Conservation (phyloP, 2,329 filamentous ascomycete genomes). For the Phaeosphaeriaceae sp. region DNA sequence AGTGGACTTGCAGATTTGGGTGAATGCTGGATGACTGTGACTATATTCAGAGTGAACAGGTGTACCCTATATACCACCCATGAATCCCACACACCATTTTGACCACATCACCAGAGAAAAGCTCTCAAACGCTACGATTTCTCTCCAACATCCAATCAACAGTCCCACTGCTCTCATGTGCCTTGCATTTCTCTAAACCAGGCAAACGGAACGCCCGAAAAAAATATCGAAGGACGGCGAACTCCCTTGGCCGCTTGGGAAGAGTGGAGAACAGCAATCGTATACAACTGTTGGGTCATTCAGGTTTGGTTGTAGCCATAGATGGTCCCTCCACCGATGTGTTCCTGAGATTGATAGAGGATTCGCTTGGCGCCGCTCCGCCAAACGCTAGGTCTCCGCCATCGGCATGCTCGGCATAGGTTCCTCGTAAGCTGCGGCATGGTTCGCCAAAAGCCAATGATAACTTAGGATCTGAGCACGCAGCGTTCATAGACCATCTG, state of each 20-base stretch:
- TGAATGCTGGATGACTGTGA: constrained; percentile 12
- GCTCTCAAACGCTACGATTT: constrained; percentile 11
- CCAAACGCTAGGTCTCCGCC: constrained; percentile 21
- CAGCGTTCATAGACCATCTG: constrained; percentile 8
- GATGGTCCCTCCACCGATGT: constrained; percentile 18
- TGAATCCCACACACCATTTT: constrained; percentile 3
- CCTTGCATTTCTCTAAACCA: constrained; percentile 4
- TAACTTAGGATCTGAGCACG: constrained; percentile 11
- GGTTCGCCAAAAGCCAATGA: constrained; percentile 18
- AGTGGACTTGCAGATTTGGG: constrained; percentile 9
- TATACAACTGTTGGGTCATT: constrained; percentile 6
- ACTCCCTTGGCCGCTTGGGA: constrained; percentile 24
- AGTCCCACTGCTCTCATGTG: constrained; percentile 20
- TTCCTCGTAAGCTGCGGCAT: neutral
- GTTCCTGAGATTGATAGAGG: constrained; percentile 8
- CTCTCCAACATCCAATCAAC: constrained; percentile 17
- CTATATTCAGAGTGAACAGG: constrained; percentile 1
- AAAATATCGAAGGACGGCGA: constrained; percentile 2
- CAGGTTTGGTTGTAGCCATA: constrained; percentile 6
- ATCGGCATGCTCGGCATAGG: constrained; percentile 13
- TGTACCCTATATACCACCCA: constrained; percentile 22
- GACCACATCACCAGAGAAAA: constrained; percentile 3
- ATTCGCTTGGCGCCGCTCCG: constrained; percentile 25
- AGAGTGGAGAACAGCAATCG: neutral
- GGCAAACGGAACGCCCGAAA: constrained; percentile 6